Evolutionary conservation across 306 rosid species (phyloP).

Genomic region (Vigna mungo): DNA sequence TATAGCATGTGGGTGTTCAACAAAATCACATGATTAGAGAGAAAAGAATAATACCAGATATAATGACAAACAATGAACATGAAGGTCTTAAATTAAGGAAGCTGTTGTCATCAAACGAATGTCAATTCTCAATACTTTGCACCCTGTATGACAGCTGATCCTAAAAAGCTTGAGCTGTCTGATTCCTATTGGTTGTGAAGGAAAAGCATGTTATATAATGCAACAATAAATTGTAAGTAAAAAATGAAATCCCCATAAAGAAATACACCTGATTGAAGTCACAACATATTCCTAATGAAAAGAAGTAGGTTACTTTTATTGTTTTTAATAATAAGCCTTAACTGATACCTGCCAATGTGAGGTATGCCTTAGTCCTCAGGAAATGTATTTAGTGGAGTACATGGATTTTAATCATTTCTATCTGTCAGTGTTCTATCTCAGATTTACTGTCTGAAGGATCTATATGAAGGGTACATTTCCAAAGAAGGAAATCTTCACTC

Average conservation of each 20-base stretch:
- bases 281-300: slow-evolving; percentile 45
- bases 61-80: slow-evolving; percentile 47
- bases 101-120: slow-evolving; percentile 47
- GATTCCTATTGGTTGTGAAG: slow-evolving; percentile 54
- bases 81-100: slow-evolving; percentile 44
- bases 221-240: slow-evolving; percentile 52
- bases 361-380: slow-evolving; percentile 44
- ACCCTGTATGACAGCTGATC: slow-evolving; percentile 53
- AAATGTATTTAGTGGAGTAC: slow-evolving; percentile 47
- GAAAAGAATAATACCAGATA: slow-evolving; percentile 29
- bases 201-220: slow-evolving; percentile 53
- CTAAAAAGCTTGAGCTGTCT: slow-evolving; percentile 59
- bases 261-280: slow-evolving; percentile 54
- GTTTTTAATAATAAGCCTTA: slow-evolving; percentile 48
- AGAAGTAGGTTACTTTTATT: slow-evolving; percentile 49
- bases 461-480: slow-evolving; percentile 67
- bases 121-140: slow-evolving; percentile 52
- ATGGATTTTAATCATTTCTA: slow-evolving; percentile 50
- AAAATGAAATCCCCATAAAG: slow-evolving; percentile 53
- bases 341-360: slow-evolving; percentile 52
- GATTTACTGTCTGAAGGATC: slow-evolving; percentile 40
- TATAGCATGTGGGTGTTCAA: slow-evolving; percentile 60
- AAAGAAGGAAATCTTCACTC: slow-evolving; percentile 63
- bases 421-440: slow-evolving; percentile 45
- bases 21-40: slow-evolving; percentile 60